A percentile compares a stretch with the other conserved stretches of the same genome.
These are phyloP conservation scores for Cucumis cinereus DNA, from an alignment of 306 rosid genomes.

Conservation along the genomic window DNA sequence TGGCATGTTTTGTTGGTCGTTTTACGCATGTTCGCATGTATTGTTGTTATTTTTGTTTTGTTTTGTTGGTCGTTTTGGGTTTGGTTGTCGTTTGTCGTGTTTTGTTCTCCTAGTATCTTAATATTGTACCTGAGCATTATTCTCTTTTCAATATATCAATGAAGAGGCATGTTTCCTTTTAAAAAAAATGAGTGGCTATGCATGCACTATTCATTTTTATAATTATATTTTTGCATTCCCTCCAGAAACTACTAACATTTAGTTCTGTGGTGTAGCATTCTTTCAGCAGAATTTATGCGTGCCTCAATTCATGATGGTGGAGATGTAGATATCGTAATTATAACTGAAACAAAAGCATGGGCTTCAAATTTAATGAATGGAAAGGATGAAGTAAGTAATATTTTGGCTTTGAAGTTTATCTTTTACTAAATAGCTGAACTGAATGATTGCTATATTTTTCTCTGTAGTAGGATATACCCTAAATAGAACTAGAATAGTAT, in stretches of 20 bases:
- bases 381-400: constrained; percentile 57
- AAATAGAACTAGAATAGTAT: too few relatives aligned
- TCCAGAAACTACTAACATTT: constrained; percentile 22
- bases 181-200: background rate
- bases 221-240: background rate
- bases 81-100: too few relatives aligned
- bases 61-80: too few relatives aligned
- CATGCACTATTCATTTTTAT: background rate
- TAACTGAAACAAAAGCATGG: constrained; percentile 69
- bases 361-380: constrained; percentile 64
- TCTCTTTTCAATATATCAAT: too few relatives aligned
- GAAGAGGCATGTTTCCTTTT: too few relatives aligned
- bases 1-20: too few relatives aligned
- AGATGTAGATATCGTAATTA: constrained; percentile 51
- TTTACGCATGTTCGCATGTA: too few relatives aligned
- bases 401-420: background rate
- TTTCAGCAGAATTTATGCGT: constrained; percentile 88
- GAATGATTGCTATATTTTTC: background rate
- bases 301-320: constrained; percentile 65
- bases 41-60: too few relatives aligned
- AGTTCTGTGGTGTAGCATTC: constrained; percentile 77
- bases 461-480: background rate
- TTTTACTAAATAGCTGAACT: background rate
- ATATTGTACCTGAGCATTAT: too few relatives aligned
- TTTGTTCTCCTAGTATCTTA: too few relatives aligned